Percentiles rank a stretch among this genome's conserved stretches.
These are phyloP conservation scores for Plasmodiophora brassicae DNA, from an alignment of 208 protist species.

Conservation along the genomic window DNA sequence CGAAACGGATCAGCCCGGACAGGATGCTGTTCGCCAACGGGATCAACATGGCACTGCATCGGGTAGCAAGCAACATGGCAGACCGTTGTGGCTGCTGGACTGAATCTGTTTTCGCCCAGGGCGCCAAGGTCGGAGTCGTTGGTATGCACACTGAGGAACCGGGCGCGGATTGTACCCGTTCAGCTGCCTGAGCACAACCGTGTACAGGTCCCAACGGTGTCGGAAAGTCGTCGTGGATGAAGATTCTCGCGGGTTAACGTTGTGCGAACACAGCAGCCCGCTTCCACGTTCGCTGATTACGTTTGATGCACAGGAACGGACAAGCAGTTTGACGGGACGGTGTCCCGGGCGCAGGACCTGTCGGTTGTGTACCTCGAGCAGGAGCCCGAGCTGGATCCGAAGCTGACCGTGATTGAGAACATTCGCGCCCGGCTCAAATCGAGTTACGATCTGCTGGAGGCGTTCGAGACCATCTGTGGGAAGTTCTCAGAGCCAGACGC, in stretches of 20 bases:
- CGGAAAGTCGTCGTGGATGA: not conserved
- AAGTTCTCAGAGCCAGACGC: not conserved
- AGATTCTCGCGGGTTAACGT: not conserved
- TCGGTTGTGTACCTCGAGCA: constrained; percentile 44
- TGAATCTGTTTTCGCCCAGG: too few relatives aligned
- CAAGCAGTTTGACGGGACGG: constrained; percentile 50
- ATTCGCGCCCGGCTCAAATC: constrained; percentile 50
- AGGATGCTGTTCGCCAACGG: not conserved
- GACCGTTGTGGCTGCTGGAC: too few relatives aligned
- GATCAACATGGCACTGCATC: not conserved
- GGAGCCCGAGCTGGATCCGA: constrained; percentile 52
- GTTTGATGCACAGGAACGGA: constrained; percentile 49
- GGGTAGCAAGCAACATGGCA: too few relatives aligned
- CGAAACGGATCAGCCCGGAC: not conserved
- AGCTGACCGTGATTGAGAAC: constrained; percentile 49
- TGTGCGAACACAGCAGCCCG: not conserved
- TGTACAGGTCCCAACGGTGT: constrained; percentile 7
- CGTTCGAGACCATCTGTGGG: constrained; percentile 36
- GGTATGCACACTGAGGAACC: too few relatives aligned
- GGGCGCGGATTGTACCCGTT: too few relatives aligned
- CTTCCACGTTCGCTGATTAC: not conserved
- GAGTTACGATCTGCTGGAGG: constrained; percentile 46
- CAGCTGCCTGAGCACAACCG: too few relatives aligned
- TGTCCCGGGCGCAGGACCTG: not conserved
- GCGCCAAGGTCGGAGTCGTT: constrained; percentile 10